Percentiles rank a stretch among this genome's conserved stretches.
Evolutionary conservation across 164 flowering plant genomes (phyloP).

Genomic region (Chimonanthus praecox): DNA sequence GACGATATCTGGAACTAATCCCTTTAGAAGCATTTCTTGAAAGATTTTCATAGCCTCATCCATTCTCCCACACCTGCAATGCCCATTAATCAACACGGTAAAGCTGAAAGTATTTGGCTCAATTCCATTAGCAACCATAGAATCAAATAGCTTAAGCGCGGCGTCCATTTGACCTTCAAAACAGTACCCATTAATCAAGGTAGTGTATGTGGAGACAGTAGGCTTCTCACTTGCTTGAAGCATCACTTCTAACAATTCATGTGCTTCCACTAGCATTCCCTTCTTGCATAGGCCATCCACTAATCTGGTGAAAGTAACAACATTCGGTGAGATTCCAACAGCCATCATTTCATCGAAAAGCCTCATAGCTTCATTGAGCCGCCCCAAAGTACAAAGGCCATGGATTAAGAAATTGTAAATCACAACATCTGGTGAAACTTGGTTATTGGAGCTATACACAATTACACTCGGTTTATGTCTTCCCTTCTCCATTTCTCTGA

Average conservation of each 20-base stretch:
- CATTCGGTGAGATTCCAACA: slow-evolving; percentile 5
- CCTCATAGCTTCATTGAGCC: slow-evolving; percentile 8
- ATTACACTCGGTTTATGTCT: slow-evolving; percentile 5
- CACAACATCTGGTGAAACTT: slow-evolving; percentile 11
- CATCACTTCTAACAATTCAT: slow-evolving; percentile 6
- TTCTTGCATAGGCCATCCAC: slow-evolving; percentile 7
- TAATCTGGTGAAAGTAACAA: slow-evolving; percentile 5
- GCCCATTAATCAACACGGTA: slow-evolving; percentile 43
- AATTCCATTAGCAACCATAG: slow-evolving; percentile 26
- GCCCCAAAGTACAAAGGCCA: slow-evolving; percentile 9
- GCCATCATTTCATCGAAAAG: slow-evolving; percentile 8
- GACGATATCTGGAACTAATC: slow-evolving; percentile 27
- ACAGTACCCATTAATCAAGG: slow-evolving; percentile 13
- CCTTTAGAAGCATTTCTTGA: slow-evolving; percentile 27
- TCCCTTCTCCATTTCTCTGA: slow-evolving; percentile 27
- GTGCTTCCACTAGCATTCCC: slow-evolving; percentile 11
- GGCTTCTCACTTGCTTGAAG: slow-evolving; percentile 5
- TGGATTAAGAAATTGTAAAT: slow-evolving; percentile 11
- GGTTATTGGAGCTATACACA: neutral
- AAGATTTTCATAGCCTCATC: slow-evolving; percentile 32
- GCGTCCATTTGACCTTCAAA: slow-evolving; percentile 13
- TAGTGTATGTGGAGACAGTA: slow-evolving; percentile 4
- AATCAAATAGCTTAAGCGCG: slow-evolving; percentile 31
- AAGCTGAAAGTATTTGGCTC: slow-evolving; percentile 27
- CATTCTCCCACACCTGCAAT: slow-evolving; percentile 24